A percentile compares a stretch with the other conserved stretches of the same genome.
These are phyloP conservation scores for Cairneyella variabilis DNA, from an alignment of 495 filamentous ascomycete genomes.

Conservation along the genomic window DNA sequence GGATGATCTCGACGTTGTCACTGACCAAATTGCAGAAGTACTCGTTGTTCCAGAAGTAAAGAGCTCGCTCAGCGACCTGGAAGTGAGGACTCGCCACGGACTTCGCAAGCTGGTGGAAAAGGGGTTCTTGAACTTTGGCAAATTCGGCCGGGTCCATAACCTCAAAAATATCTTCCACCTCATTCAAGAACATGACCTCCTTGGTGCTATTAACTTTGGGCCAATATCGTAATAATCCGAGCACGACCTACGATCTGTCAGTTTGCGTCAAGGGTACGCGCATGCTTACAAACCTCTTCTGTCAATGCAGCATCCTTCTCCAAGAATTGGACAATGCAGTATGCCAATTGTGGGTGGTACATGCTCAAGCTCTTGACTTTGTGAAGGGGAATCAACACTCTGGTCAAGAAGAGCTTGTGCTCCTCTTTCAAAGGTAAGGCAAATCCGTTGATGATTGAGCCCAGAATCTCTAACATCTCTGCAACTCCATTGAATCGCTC, in stretches of 20 bases:
- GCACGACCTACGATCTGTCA: conserved; percentile 64
- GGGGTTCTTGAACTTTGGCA: conserved; percentile 93
- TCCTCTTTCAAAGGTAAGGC: conserved; percentile 97
- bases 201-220: conserved; percentile 99
- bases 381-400: conserved; percentile 89
- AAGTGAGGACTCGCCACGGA: conserved; percentile 98
- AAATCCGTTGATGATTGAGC: conserved; percentile 99
- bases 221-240: conserved; percentile 94
- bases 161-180: conserved; percentile 99
- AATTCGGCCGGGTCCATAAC: conserved; percentile 99
- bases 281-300: conserved; percentile 66
- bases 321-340: conserved; percentile 98
- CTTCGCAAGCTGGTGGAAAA: conserved; percentile 96
- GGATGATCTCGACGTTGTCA: conserved; percentile 96
- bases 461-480: conserved; percentile 92
- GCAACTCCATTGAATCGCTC: conserved; percentile 98
- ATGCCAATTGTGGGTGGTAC: conserved; percentile 98
- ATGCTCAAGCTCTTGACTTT: conserved; percentile 99
- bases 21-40: conserved; percentile 99
- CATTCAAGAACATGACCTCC: conserved; percentile 99
- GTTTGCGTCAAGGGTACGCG: background rate
- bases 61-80: conserved; percentile 93
- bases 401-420: conserved; percentile 95
- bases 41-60: conserved; percentile 99
- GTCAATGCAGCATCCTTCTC: conserved; percentile 97